Evolutionary conservation across 106 monocot species (phyloP).

Genomic region (Dactylorhiza incarnata): DNA sequence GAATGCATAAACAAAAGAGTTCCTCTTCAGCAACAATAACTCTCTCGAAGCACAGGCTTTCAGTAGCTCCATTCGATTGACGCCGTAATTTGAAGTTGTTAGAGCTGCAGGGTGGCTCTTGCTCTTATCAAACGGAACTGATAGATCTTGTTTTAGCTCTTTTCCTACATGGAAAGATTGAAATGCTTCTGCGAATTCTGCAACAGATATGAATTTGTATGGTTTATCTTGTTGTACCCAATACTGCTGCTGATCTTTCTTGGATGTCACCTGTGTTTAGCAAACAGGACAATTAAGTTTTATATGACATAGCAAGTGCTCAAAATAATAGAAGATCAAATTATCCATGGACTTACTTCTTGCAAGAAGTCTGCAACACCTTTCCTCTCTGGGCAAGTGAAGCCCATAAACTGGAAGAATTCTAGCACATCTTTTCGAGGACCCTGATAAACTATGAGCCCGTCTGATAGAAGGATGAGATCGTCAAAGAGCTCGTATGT

Average conservation of each 20-base stretch:
- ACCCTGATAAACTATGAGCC: background rate
- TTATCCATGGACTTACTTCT: background rate
- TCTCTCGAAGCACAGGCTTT: constrained; percentile 26
- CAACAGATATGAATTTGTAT: constrained; percentile 9
- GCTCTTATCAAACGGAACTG: constrained; percentile 6
- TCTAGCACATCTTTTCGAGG: background rate
- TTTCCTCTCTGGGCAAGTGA: background rate
- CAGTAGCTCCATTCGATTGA: background rate
- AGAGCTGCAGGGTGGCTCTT: constrained; percentile 16
- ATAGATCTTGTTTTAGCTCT: background rate
- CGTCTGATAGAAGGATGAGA: background rate
- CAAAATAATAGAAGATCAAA: background rate
- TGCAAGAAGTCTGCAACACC: background rate
- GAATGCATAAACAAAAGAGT: constrained; percentile 42
- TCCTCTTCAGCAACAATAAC: constrained; percentile 40
- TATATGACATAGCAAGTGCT: background rate
- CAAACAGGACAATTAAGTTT: background rate
- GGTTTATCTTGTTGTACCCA: constrained; percentile 7
- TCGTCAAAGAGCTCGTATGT: constrained; percentile 4
- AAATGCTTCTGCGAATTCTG: constrained; percentile 11
- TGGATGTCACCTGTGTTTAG: constrained; percentile 7
- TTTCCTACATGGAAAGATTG: constrained; percentile 13
- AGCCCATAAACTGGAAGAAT: background rate
- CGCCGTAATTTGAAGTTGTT: constrained; percentile 7
- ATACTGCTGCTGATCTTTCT: constrained; percentile 21